Conservation (phyloP, 169 alveolate species). For the Eimeria sp. region DNA sequence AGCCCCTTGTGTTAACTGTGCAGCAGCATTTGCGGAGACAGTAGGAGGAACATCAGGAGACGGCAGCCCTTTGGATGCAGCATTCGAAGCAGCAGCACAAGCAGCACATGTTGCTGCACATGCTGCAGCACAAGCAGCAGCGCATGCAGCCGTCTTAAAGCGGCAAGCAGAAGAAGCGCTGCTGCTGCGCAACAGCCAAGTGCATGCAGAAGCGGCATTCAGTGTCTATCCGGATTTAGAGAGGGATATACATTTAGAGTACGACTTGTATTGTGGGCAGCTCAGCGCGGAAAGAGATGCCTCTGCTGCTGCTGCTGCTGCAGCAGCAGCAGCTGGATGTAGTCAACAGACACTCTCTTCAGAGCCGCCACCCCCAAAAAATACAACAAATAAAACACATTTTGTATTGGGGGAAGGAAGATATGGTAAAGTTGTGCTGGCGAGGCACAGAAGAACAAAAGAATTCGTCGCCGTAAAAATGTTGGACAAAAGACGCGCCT, state of each 20-base stretch:
- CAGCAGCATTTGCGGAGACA: slow-evolving; percentile 8
- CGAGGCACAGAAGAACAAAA: background rate
- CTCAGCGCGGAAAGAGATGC: background rate
- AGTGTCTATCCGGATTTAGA: slow-evolving; percentile 75
- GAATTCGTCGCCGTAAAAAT: slow-evolving; percentile 71
- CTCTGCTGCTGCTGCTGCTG: background rate
- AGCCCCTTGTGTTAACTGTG: too few relatives aligned
- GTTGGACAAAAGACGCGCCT: slow-evolving; percentile 62
- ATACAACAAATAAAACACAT: background rate
- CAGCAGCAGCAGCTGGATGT: slow-evolving; percentile 7
- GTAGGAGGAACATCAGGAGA: background rate
- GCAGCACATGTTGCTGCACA: slow-evolving; percentile 70
- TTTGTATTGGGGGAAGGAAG: slow-evolving; percentile 76
- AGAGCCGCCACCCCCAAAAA: background rate
- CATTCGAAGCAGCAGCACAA: slow-evolving; percentile 74
- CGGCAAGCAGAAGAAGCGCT: slow-evolving; percentile 50
- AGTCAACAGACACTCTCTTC: background rate
- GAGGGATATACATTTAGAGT: slow-evolving; percentile 72
- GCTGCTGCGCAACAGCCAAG: background rate
- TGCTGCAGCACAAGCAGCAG: slow-evolving; percentile 75
- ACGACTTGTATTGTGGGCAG: slow-evolving; percentile 48
- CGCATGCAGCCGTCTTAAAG: slow-evolving; percentile 46
- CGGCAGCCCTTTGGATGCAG: slow-evolving; percentile 27
- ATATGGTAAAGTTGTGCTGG: slow-evolving; percentile 74
- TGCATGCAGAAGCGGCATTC: background rate